phyloP scores from a whole-genome alignment of 768 basidiomycete species.

The Cantharellus anzutake region DNA sequence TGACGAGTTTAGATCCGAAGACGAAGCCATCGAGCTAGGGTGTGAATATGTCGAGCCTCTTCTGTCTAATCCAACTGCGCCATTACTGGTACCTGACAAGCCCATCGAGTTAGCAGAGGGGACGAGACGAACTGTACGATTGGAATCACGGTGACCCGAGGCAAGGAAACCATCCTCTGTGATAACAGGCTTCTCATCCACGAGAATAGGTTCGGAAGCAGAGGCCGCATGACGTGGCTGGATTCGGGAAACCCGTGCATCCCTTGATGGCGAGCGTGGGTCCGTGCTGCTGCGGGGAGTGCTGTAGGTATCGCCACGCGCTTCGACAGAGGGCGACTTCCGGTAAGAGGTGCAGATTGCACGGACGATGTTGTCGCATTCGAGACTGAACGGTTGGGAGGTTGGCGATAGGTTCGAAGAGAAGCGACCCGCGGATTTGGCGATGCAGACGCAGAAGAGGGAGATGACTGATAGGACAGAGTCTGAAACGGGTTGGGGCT shows the following conservation, averaged over 20 bases:
- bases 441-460: neutral
- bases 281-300: neutral
- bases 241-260: constrained; percentile 31
- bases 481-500: neutral
- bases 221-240: constrained; percentile 56
- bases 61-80: neutral
- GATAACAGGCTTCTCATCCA: constrained; percentile 3
- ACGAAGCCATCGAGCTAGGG: neutral
- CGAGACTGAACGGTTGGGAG: neutral
- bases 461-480: neutral
- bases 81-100: neutral
- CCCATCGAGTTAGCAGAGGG: neutral
- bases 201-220: constrained; percentile 57
- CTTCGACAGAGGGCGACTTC: neutral
- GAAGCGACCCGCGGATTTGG: neutral
- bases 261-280: constrained; percentile 16
- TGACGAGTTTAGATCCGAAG: neutral
- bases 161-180: constrained; percentile 23
- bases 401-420: neutral
- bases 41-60: neutral
- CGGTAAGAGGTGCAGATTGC: neutral
- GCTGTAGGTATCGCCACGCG: neutral
- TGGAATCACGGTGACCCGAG: neutral
- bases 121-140: neutral
- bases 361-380: neutral